Evolutionary conservation across 177 flowering plant species (phyloP), one percentile per base, ranked within the genome.

Genomic region (Vitis hybrid): DNA sequence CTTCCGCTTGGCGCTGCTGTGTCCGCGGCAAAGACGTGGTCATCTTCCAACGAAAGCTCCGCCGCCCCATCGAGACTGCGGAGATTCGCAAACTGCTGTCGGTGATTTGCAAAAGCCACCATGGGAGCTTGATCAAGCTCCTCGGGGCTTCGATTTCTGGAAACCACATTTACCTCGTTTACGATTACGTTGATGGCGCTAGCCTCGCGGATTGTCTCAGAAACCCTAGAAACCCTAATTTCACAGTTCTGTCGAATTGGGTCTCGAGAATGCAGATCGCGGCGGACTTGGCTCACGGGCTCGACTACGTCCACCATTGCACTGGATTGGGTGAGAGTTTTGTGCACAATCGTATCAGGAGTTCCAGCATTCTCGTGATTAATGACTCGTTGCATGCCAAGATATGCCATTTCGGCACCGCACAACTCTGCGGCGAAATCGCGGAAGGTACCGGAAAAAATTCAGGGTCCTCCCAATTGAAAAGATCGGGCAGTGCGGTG

Each of bases 61-160:
- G 87, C 4, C 82, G 86, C 14, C 62, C 65, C 11, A 62, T 85
- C 48, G 84, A 76, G 35, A 1, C 72, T 2, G 11, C 81, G 6
- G 79, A 82, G 61, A 79, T 92, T 19, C 66, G 66, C 4, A 73
- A 70, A 6, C 76, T 75, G 2, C 74, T 94, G 9, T 58, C 81
- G 2, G 12, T 73, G 18, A 82, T 91, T 56, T 86, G 89, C 78
- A 77, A 72, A 58, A 82, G 89, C 72, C 92, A 94, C 68, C 97
- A 92, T 52, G 60, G 72, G 18, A 84, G 89, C 75, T 4, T 94
- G 35, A 64, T 85, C 40, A 84, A 84, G 67, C 88, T 92, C n/a
- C 78, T 81, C 30, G 98, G 98, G 1, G 97, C 91, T 11, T 82
- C 91, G 0, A 13, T 84, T 54, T 82, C 93, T n/a, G 91, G 88